These are phyloP conservation scores for Dysphania ambrosioides DNA, from an alignment of 148 eudicot species.

Conservation along the genomic window DNA sequence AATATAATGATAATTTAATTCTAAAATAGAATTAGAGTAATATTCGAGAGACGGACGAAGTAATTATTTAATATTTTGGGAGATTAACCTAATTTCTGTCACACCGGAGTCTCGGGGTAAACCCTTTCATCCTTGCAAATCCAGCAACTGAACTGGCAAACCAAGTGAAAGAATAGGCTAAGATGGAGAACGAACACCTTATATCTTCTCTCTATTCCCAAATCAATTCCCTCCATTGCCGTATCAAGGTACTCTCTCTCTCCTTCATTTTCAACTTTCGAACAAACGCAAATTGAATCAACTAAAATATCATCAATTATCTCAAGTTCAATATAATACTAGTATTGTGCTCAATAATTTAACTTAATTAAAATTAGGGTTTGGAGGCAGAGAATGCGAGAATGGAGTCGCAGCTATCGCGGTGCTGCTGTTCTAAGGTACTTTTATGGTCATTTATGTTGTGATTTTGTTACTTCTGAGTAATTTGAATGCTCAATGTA, in stretches of 20 bases:
- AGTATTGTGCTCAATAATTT: neutral
- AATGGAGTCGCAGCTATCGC: constrained; percentile 45
- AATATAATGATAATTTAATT: too few relatives aligned
- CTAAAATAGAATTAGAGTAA: too few relatives aligned
- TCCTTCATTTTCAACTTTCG: neutral
- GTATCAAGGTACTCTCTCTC: constrained; percentile 34
- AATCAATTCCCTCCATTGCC: constrained; percentile 18
- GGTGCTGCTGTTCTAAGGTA: constrained; percentile 62
- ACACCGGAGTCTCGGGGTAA: too few relatives aligned
- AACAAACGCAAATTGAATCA: neutral
- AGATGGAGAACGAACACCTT: constrained; percentile 12
- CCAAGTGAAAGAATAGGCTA: neutral
- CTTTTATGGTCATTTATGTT: neutral
- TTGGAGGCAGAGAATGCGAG: constrained; percentile 57
- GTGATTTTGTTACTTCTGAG: neutral
- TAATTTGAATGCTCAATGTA: neutral
- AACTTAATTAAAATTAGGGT: constrained; percentile 30
- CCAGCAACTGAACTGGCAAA: too few relatives aligned
- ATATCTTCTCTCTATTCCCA: neutral
- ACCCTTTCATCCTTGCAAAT: too few relatives aligned
- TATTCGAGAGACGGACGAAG: too few relatives aligned
- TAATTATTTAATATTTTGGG: too few relatives aligned
- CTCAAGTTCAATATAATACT: too few relatives aligned
- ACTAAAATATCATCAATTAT: too few relatives aligned
- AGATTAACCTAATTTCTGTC: too few relatives aligned